A percentile compares a stretch with the other conserved stretches of the same genome.
These are phyloP conservation scores for Trichoderma simmonsii DNA, from an alignment of 2,329 filamentous ascomycete genomes.

Conservation along the genomic window DNA sequence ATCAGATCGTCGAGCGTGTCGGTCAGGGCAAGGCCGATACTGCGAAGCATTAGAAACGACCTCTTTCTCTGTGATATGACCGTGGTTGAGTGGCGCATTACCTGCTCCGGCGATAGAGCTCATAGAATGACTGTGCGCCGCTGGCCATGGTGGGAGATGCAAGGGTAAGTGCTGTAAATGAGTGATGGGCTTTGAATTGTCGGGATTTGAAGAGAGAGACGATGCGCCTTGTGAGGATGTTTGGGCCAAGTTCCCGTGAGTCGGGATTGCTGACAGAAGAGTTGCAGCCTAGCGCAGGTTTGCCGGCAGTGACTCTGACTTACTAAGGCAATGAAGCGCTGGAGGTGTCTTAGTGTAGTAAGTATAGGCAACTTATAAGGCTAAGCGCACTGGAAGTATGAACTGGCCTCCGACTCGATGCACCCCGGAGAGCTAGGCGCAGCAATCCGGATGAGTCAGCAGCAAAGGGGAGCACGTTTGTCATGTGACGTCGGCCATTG, in stretches of 20 bases:
- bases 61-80: not conserved
- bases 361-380: not conserved
- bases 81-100: constrained; percentile 42
- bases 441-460: constrained; percentile 28
- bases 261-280: not conserved
- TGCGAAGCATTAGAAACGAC: constrained; percentile 38
- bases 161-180: not conserved
- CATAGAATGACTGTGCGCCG: constrained; percentile 67
- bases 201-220: not conserved
- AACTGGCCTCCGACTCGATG: constrained; percentile 2
- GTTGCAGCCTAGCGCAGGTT: not conserved
- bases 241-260: not conserved
- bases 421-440: not conserved
- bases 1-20: constrained; percentile 98
- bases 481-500: constrained; percentile 38
- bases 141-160: constrained; percentile 42
- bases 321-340: not conserved
- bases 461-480: constrained; percentile 3
- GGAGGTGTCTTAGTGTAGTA: not conserved
- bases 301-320: not conserved
- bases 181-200: not conserved
- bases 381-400: not conserved
- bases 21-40: constrained; percentile 88
- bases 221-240: not conserved
- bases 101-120: constrained; percentile 98